These are phyloP conservation scores for Ophiocordyceps unilateralis DNA, from an alignment of 2,329 filamentous ascomycete species.

Conservation along the genomic window DNA sequence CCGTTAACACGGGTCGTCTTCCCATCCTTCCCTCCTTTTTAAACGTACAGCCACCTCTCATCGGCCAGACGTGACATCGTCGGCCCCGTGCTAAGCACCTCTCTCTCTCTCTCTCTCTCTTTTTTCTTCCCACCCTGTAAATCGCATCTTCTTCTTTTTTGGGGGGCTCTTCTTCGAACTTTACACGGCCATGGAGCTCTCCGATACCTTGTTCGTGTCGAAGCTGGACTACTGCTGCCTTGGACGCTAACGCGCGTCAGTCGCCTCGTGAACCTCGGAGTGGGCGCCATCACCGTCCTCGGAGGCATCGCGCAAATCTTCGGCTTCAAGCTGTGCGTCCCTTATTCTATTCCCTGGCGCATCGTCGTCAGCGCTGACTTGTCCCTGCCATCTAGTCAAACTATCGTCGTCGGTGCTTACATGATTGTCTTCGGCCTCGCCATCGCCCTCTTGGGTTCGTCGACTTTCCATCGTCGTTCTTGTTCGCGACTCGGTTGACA, in stretches of 20 bases:
- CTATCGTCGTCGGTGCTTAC: slow-evolving; percentile 68
- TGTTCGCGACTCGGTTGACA: slow-evolving; percentile 7
- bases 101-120: background rate
- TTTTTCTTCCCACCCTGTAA: too few species aligned
- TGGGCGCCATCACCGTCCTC: slow-evolving; percentile 73
- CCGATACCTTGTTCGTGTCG: slow-evolving; percentile 68
- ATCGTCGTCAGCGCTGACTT: background rate
- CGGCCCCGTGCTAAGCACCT: background rate
- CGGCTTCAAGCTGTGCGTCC: slow-evolving; percentile 37
- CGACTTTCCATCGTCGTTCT: slow-evolving; percentile 1
- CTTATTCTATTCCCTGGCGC: background rate
- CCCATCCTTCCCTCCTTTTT: background rate
- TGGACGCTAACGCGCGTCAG: slow-evolving; percentile 35
- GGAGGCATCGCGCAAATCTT: slow-evolving; percentile 67
- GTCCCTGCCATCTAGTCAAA: slow-evolving; percentile 2
- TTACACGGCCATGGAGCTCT: slow-evolving; percentile 68
- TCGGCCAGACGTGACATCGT: background rate
- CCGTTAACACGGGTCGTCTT: background rate
- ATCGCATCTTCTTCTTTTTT: background rate
- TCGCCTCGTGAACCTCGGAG: slow-evolving; percentile 83
- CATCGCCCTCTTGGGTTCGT: slow-evolving; percentile 45
- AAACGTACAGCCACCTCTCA: background rate
- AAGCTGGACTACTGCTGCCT: background rate
- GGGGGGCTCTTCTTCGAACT: too few species aligned
- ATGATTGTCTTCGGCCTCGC: slow-evolving; percentile 79